These are phyloP conservation scores for Metschnikowia gruessii DNA, from an alignment of 805 yeast genomes.

Conservation along the genomic window DNA sequence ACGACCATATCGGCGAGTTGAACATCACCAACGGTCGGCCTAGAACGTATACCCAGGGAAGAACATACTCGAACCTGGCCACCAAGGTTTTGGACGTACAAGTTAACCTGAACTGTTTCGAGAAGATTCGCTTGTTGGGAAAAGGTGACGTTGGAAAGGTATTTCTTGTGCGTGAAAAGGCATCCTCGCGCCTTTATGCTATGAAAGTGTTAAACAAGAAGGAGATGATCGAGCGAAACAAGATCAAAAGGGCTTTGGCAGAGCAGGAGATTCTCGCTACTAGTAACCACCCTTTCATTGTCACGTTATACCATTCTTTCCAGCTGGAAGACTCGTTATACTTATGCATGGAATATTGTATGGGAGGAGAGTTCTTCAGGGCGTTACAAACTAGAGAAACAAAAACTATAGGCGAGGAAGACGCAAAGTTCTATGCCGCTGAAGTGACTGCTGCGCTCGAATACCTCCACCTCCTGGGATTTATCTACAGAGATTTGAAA, in stretches of 20 bases:
- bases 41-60: slow-evolving; percentile 40
- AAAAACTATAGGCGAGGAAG: slow-evolving; percentile 80
- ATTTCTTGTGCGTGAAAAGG: slow-evolving; percentile 81
- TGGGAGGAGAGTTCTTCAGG: slow-evolving; percentile 98
- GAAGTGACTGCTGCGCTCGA: slow-evolving; percentile 97
- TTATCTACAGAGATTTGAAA: slow-evolving; percentile 91
- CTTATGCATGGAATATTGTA: slow-evolving; percentile 97
- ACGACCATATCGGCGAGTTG: slow-evolving; percentile 45
- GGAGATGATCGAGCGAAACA: slow-evolving; percentile 94
- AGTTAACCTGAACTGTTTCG: slow-evolving; percentile 85
- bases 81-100: slow-evolving; percentile 72
- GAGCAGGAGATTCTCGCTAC: slow-evolving; percentile 97
- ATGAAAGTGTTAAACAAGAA: slow-evolving; percentile 87
- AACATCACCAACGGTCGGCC: slow-evolving; percentile 34
- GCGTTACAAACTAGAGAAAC: slow-evolving; percentile 89
- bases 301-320: slow-evolving; percentile 90
- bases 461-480: slow-evolving; percentile 94
- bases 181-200: slow-evolving; percentile 74
- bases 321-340: slow-evolving; percentile 90
- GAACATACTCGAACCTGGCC: slow-evolving; percentile 73
- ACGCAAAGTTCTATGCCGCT: slow-evolving; percentile 91
- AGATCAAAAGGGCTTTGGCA: slow-evolving; percentile 90
- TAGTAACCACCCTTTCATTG: slow-evolving; percentile 95
- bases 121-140: slow-evolving; percentile 85
- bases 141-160: slow-evolving; percentile 99